Evolutionary conservation across 1,139 yeast species (phyloP), one percentile per base, ranked within the genome.

Genomic region (Debaryomyces psychrophilus): DNA sequence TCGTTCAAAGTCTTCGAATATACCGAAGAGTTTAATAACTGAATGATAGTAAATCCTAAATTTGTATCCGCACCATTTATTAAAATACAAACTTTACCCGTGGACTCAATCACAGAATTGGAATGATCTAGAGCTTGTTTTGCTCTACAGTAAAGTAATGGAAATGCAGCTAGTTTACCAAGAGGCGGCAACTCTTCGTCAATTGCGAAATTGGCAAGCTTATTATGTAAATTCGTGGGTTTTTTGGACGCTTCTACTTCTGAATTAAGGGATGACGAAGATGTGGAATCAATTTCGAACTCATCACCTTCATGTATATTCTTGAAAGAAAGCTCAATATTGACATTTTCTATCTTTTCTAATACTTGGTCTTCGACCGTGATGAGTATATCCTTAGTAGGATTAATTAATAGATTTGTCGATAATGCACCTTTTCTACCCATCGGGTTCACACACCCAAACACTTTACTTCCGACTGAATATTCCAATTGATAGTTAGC

Each of bases 61-160:
- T 63, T 60, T 6, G 79, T 72, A 50, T 75, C 79, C 4, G 71
- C 80, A 9, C 80, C 80, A 54, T 75, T 73, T 44, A 75, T 70
- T 39, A 75, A 58, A 8, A 75, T 55, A 40, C 64, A 69, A 9
- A 66, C 64, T 33, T 52, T 48, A 22, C 57, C 45, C 15, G 53
- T 46, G 8, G 44, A 37, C 1, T 44, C 31, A 23, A 61, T 52
- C 3, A 43, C 35, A 1, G 46, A 22, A 34, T 61, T 55, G 37
- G 67, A 57, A 48, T 68, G 64, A 22, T 60, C 53, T 31, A 73
- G 64, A 2, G 69, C 67, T 49, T 71, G 76, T 48, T 69, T 70
- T 35, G 77, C 72, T 37, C 73, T 62, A 48, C 73, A 69, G 48
- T 67, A 75, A 20, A 67, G 58, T n/a, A 69, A 62, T 0, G 76